Conservation (phyloP, 345 rosid species). For the Citrus hindsii region DNA sequence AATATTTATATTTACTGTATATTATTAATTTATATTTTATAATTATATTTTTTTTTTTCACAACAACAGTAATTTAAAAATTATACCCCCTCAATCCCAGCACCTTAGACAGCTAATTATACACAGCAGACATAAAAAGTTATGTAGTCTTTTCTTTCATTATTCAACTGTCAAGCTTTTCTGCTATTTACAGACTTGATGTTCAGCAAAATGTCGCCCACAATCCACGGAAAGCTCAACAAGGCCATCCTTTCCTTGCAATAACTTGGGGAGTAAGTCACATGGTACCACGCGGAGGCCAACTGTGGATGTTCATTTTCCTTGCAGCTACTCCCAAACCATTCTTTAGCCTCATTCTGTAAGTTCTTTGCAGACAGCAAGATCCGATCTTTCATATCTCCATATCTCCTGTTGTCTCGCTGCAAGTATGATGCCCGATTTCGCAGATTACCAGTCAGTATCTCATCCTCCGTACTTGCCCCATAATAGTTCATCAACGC, state of each 20-base stretch:
- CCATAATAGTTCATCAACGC: slow-evolving; percentile 63
- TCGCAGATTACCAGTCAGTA: slow-evolving; percentile 74
- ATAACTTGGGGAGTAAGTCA: slow-evolving; percentile 56
- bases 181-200: slow-evolving; percentile 49
- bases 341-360: slow-evolving; percentile 57
- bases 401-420: slow-evolving; percentile 71
- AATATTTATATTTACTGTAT: too few relatives aligned
- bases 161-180: slow-evolving; percentile 2
- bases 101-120: background rate
- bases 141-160: background rate
- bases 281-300: slow-evolving; percentile 94
- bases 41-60: too few relatives aligned
- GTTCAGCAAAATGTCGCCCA: slow-evolving; percentile 53
- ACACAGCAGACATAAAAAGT: background rate
- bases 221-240: slow-evolving; percentile 87
- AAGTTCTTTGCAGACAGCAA: slow-evolving; percentile 46
- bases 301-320: slow-evolving; percentile 31
- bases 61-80: accelerated
- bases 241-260: slow-evolving; percentile 30
- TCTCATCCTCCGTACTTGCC: slow-evolving; percentile 71
- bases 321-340: slow-evolving; percentile 62
- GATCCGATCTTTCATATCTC: slow-evolving; percentile 78
- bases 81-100: accelerated
- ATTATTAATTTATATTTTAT: too few relatives aligned
- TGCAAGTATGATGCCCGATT: slow-evolving; percentile 54